A percentile compares a stretch with the other conserved stretches of the same genome.
phyloP scores from a whole-genome alignment of 371 early-diverging fungal genomes.

The Sporodiniella umbellata region DNA sequence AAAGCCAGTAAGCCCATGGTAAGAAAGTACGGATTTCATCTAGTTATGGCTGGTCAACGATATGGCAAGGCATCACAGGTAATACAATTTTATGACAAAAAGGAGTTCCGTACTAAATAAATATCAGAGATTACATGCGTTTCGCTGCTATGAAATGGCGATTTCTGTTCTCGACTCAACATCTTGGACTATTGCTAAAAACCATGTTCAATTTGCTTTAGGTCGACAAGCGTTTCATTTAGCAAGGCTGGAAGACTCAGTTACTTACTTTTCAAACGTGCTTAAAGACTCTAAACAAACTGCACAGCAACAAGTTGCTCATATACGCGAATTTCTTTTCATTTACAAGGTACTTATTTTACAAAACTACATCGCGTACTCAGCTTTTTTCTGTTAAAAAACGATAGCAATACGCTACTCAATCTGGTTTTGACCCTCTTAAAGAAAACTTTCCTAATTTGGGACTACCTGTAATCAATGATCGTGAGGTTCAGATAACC shows the following conservation, averaged over 20 bases:
- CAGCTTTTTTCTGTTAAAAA: no score
- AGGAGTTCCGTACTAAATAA: not conserved
- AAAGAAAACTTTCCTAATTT: constrained; percentile 41
- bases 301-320: constrained; percentile 65
- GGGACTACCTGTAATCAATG: constrained; percentile 50
- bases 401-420: constrained; percentile 46
- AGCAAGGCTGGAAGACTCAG: constrained; percentile 55
- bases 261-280: constrained; percentile 64
- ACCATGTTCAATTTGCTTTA: constrained; percentile 84
- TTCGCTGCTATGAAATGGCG: constrained; percentile 69
- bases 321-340: constrained; percentile 74
- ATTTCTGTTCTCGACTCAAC: constrained; percentile 57
- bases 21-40: constrained; percentile 85
- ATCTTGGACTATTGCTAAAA: constrained; percentile 79
- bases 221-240: constrained; percentile 73
- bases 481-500: constrained; percentile 41
- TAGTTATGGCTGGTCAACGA: constrained; percentile 84
- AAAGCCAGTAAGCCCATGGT: constrained; percentile 57
- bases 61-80: constrained; percentile 71
- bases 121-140: constrained; percentile 66
- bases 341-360: constrained; percentile 59
- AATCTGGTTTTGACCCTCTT: constrained; percentile 34
- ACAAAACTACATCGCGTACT: no score
- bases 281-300: constrained; percentile 64
- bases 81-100: no score